Base-by-base conservation (phyloP, 768 basidiomycete genomes). In the Xerocomellus chrysenteron region DNA sequence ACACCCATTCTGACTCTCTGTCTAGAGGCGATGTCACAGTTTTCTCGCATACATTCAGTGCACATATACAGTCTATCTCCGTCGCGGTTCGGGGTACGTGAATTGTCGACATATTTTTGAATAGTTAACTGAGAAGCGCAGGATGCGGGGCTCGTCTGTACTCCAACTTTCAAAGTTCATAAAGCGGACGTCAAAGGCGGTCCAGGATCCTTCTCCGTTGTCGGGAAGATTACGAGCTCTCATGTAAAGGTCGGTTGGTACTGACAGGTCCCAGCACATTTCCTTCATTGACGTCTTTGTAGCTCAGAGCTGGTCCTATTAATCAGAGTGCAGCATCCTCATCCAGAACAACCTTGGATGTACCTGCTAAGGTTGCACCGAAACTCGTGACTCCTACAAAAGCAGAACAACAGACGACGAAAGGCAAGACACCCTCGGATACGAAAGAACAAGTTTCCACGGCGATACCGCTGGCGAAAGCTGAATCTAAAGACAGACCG, bases 51-150 rank as follows among this genome's bases (percentile, higher is more conserved):
- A n/a, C 65, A 77, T 58, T 81, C 81, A 2, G 74, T 85, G 14
- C 83, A 88, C 61, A 71, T 93, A 10, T 92, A 93, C 68, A 83
- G 87, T 64, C 66, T 93, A 32, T 84, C 90, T 0, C 85, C 89
- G 1, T 80, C 84, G 1, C 80, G 77, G 5, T 67, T 92, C 39
- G 85, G 66, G 52, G 85, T 75, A 44, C 39, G 59, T 58, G 12
- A 33, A 13, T 14, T 39, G 2, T 28, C 36, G 32, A 57, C 17
- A 14, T 40, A 13, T 36, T 21, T 42, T 19, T 7, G 11, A 47
- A 32, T 2, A 1, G 39, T 52, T 64, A 30, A 64, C 26, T 5
- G 21, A 21, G 26, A 21, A 13, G 13, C 16, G n/a, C 56, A 82
- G 82, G 82, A 82, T 54, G 71, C 75, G 7, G 75, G 69, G 9